Evolutionary conservation across 148 eudicot species (phyloP).

Genomic region (Drosera capensis): DNA sequence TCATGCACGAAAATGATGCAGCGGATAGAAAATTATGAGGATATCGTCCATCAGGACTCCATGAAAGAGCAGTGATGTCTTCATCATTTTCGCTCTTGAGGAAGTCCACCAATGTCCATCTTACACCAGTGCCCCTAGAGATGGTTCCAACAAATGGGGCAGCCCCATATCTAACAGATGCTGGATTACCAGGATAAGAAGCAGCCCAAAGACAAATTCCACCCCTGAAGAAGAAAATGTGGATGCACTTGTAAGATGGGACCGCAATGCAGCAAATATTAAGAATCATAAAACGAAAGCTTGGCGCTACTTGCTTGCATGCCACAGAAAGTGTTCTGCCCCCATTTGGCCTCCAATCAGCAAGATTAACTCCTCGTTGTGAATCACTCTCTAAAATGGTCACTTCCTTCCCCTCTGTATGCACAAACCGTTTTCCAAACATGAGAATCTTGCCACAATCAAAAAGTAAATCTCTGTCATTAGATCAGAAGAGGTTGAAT

Average conservation of each 20-base stretch:
- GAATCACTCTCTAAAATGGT: conserved; percentile 62
- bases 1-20: no score
- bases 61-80: conserved; percentile 80
- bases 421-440: no score
- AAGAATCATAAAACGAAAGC: neutral
- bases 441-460: no score
- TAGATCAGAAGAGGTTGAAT: no score
- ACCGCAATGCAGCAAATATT: conserved; percentile 2
- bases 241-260: neutral
- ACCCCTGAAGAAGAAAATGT: conserved; percentile 39
- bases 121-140: conserved; percentile 56
- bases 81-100: conserved; percentile 59
- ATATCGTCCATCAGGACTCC: conserved; percentile 99
- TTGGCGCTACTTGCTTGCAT: conserved; percentile 60
- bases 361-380: conserved; percentile 64
- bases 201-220: conserved; percentile 96
- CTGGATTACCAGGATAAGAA: conserved; percentile 83
- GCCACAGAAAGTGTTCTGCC: conserved; percentile 91
- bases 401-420: conserved; percentile 71
- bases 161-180: conserved; percentile 81
- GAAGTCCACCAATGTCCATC: conserved; percentile 93
- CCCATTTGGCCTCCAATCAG: conserved; percentile 98
- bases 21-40: conserved; percentile 19
- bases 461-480: no score
- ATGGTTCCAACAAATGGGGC: conserved; percentile 51